phyloP scores from a whole-genome alignment of 768 basidiomycete genomes.

The Obba rivulosa region DNA sequence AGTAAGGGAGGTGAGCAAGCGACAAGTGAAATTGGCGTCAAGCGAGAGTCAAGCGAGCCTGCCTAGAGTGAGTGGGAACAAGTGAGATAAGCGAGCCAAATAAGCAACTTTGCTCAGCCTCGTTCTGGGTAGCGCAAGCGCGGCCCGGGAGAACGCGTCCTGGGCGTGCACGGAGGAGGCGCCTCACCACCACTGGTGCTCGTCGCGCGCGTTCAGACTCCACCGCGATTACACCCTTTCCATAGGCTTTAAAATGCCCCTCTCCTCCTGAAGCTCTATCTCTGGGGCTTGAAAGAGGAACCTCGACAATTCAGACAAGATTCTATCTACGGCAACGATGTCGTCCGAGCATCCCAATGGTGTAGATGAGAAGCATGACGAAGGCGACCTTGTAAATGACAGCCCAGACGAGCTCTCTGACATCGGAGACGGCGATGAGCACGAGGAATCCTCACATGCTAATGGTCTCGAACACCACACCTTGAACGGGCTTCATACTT shows the following conservation, averaged over 20 bases:
- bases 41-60: too few relatives aligned
- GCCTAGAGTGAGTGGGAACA: too few relatives aligned
- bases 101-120: too few relatives aligned
- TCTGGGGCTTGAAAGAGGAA: neutral
- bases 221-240: neutral
- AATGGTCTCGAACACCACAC: neutral
- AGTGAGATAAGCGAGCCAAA: too few relatives aligned
- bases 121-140: too few relatives aligned
- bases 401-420: slow-evolving; percentile 15
- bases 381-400: slow-evolving; percentile 2
- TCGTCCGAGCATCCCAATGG: slow-evolving; percentile 6
- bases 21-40: too few relatives aligned
- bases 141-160: too few relatives aligned
- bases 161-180: too few relatives aligned
- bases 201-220: too few relatives aligned
- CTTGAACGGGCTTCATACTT: neutral
- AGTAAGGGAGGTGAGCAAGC: too few relatives aligned
- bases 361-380: slow-evolving; percentile 1
- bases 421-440: slow-evolving; percentile 1
- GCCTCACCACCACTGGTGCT: too few relatives aligned
- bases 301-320: neutral
- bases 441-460: neutral
- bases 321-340: neutral
- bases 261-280: too few relatives aligned
- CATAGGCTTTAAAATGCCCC: neutral